Conservation (phyloP, 345 rosid genomes). For the Ricinus communis region DNA sequence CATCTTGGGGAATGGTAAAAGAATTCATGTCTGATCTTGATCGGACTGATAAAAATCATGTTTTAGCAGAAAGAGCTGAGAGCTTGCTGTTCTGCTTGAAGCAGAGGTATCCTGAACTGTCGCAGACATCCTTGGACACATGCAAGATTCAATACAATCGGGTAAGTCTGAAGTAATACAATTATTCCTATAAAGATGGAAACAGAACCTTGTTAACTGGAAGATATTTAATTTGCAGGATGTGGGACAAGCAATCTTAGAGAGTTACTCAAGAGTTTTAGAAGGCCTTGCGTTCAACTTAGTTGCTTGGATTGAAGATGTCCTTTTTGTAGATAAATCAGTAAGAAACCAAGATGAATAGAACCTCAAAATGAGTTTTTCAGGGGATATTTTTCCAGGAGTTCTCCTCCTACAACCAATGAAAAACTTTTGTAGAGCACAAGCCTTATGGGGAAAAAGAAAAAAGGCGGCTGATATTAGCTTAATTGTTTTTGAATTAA, state of each 20-base stretch:
- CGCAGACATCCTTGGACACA: constrained; percentile 90
- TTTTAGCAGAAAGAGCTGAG: constrained; percentile 77
- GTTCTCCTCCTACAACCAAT: background rate
- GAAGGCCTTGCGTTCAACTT: constrained; percentile 91
- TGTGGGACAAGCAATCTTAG: constrained; percentile 82
- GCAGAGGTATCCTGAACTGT: constrained; percentile 81
- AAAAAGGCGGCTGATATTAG: background rate
- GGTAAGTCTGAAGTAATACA: constrained; percentile 38
- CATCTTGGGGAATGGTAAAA: constrained; percentile 87
- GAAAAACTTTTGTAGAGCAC: constrained; percentile 11
- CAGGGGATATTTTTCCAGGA: constrained; percentile 17
- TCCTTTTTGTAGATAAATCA: constrained; percentile 56
- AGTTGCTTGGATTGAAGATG: constrained; percentile 91
- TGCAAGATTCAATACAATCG: constrained; percentile 85
- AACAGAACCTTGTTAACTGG: background rate
- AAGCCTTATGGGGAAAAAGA: background rate
- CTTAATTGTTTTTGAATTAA: background rate
- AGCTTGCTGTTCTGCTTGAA: constrained; percentile 76
- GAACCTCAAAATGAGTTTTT: background rate
- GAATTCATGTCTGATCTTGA: constrained; percentile 65
- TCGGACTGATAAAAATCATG: constrained; percentile 70
- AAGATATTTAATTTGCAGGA: constrained; percentile 51
- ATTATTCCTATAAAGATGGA: background rate
- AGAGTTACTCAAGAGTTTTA: constrained; percentile 87
- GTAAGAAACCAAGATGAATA: constrained; percentile 46